Conservation (phyloP, 1,284 basidiomycete genomes). For the Rhodotorula sp. region DNA sequence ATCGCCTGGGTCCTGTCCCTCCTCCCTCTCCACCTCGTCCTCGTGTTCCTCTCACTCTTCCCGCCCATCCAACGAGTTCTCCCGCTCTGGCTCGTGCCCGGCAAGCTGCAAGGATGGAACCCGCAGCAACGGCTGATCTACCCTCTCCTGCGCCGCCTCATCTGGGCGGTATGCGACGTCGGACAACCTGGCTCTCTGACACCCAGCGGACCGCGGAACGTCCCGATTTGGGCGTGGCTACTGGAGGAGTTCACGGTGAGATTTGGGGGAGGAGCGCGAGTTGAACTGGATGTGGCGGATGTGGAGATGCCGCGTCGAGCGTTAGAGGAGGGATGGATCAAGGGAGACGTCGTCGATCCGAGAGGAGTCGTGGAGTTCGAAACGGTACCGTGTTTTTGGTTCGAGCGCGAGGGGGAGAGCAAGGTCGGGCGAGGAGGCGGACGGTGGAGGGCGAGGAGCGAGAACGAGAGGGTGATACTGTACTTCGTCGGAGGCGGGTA, state of each 20-base stretch:
- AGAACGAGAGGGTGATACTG: constrained; percentile 29
- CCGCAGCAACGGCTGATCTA: constrained; percentile 33
- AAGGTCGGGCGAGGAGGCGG: background rate
- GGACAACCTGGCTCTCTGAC: constrained; percentile 21
- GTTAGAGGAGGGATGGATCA: constrained; percentile 20
- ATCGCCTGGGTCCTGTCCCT: constrained; percentile 14
- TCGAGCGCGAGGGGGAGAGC: constrained; percentile 19
- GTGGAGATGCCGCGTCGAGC: background rate
- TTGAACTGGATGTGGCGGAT: background rate
- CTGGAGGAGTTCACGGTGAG: constrained; percentile 21
- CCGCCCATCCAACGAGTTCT: background rate
- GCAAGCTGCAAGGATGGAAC: constrained; percentile 26
- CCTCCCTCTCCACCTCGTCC: constrained; percentile 15
- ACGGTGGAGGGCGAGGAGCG: background rate
- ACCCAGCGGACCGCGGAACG: background rate
- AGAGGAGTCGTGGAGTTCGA: constrained; percentile 11
- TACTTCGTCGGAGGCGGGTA: constrained; percentile 42
- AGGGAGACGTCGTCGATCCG: constrained; percentile 31
- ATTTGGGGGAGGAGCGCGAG: constrained; percentile 9
- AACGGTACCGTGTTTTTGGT: constrained; percentile 41
- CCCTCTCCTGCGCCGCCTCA: constrained; percentile 34
- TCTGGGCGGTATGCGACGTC: constrained; percentile 38
- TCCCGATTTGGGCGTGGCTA: constrained; percentile 9
- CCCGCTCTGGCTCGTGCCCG: constrained; percentile 2
- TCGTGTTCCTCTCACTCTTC: constrained; percentile 3